Conservation (phyloP, 1,139 yeast species). For the Geotrichum citri-aurantii region DNA sequence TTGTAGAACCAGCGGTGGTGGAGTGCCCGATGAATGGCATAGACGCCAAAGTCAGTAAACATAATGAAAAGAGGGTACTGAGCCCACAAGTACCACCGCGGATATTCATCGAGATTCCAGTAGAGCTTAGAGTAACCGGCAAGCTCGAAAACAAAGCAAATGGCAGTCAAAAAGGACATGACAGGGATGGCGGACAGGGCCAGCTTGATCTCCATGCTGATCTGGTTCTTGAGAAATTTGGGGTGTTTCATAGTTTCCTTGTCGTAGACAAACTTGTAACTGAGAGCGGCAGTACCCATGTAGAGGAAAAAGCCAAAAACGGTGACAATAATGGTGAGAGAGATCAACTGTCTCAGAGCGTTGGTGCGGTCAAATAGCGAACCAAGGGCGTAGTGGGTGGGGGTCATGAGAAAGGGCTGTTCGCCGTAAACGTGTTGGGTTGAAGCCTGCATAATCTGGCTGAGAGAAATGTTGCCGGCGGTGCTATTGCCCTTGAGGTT, state of each 20-base stretch:
- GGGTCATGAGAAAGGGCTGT: constrained; percentile 44
- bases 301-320: constrained; percentile 82
- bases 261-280: constrained; percentile 77
- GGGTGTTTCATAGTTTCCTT: constrained; percentile 91
- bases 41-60: constrained; percentile 91
- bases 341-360: constrained; percentile 59
- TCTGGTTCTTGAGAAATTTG: constrained; percentile 87
- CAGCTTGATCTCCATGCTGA: constrained; percentile 70
- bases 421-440: constrained; percentile 42
- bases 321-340: constrained; percentile 67
- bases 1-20: constrained; percentile 90
- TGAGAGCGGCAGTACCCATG: constrained; percentile 64
- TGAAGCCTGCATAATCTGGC: constrained; percentile 11
- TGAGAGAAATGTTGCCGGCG: constrained; percentile 13
- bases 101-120: constrained; percentile 58
- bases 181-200: constrained; percentile 78
- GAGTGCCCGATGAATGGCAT: constrained; percentile 83
- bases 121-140: constrained; percentile 79
- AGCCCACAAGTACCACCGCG: constrained; percentile 55
- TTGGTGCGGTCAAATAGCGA: constrained; percentile 70
- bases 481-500: neutral
- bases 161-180: constrained; percentile 81
- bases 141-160: constrained; percentile 81
- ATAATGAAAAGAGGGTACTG: constrained; percentile 76
- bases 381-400: constrained; percentile 49